Base-by-base conservation (phyloP, 2,329 filamentous ascomycete genomes). In the Mycosphaerella arachidis region DNA sequence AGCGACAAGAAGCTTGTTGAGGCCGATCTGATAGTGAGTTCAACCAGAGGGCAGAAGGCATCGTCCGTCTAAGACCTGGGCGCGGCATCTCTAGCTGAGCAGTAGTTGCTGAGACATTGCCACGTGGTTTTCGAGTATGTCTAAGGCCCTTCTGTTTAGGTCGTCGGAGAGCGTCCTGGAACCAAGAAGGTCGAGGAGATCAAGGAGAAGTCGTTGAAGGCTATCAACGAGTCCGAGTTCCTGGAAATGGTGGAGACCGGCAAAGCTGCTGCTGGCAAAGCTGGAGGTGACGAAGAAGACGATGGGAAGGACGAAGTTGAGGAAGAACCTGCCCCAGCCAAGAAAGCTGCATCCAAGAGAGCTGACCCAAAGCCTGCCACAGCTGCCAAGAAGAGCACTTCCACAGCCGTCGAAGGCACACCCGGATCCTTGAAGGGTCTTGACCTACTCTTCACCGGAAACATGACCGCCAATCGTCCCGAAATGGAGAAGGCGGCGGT, bases 151-250 rank as follows among this genome's bases (percentile, higher is more conserved):
- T 12, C 6, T 43, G n/a, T 13, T 37, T 37, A 16, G 35, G 24
- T 24, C 24, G 29, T 31, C 8, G 52, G 35, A 13, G 31, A 33
- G 12, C 31, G 29, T 40, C 31, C 37, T 12, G 45, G 54, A 13
- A 40, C 57, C 40, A 65, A 63, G 59, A 67, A 67, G 56, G 33
- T 67, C 6, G 59, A 61, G 16, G 64, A 67, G 55, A 65, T 66
- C 56, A 50, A 58, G 18, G 56, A 62, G 24, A 59, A 61, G 20
- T 54, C 52, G 35, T 50, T 61, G 20, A 43, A 45, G 33, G 66
- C 60, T 12, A 53, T 65, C 30, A 60, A 53, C 13, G 62, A 67
- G 56, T 56, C 52, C 12, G 59, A 58, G 9, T 66, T 66, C 53
- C 51, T 58, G 30, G 59, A 59, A 9, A 55, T 61, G 62, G 57